These are phyloP conservation scores for Cyberlindnera amylophila DNA, from an alignment of 805 yeast genomes.

Conservation along the genomic window DNA sequence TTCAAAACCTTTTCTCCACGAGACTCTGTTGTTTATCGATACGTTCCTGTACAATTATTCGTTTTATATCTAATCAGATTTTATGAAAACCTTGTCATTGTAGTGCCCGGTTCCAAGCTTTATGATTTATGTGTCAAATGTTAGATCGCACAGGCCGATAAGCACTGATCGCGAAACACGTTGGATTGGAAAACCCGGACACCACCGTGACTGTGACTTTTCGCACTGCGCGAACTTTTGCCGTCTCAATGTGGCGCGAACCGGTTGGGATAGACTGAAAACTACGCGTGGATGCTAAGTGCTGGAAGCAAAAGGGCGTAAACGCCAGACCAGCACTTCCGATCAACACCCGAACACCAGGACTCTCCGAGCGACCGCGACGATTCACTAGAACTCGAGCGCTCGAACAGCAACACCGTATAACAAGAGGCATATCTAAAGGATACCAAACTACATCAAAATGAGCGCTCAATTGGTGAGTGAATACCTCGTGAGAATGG, in stretches of 20 bases:
- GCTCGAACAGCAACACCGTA: conserved; percentile 8
- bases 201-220: conserved; percentile 13
- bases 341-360: conserved; percentile 19
- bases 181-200: conserved; percentile 4
- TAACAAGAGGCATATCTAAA: conserved; percentile 3
- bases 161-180: not conserved
- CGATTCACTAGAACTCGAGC: conserved; percentile 8
- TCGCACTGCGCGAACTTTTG: not conserved
- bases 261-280: conserved; percentile 2
- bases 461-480: conserved; percentile 33
- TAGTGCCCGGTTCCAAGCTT: no score
- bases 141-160: not conserved
- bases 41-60: conserved; percentile 7
- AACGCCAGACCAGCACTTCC: conserved; percentile 4
- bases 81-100: no score
- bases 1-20: no score
- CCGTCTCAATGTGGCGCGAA: conserved; percentile 3
- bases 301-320: conserved; percentile 4
- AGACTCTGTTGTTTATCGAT: conserved; percentile 1
- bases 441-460: conserved; percentile 20
- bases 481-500: conserved; percentile 11
- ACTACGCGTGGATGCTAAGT: conserved; percentile 3
- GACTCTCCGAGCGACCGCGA: conserved; percentile 13
- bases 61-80: no score
- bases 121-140: not conserved